These are phyloP conservation scores for Aspergillus incahuasiensis DNA, from an alignment of 495 filamentous ascomycete genomes.

Conservation along the genomic window DNA sequence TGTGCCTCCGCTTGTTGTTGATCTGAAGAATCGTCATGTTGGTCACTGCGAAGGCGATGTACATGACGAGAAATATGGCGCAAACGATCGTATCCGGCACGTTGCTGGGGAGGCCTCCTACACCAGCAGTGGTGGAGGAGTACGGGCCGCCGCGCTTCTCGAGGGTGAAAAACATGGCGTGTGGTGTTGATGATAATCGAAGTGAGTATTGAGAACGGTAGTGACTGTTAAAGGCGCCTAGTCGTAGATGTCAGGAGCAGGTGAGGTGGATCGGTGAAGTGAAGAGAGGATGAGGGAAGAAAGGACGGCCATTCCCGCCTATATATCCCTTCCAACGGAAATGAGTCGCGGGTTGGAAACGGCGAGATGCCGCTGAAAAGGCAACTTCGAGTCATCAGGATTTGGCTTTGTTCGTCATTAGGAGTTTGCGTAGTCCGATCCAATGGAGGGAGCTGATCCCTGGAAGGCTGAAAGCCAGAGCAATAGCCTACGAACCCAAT, in stretches of 20 bases:
- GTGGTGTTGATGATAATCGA: too few species aligned
- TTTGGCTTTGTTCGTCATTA: neutral
- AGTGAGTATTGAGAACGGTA: too few species aligned
- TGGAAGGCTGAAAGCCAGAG: neutral
- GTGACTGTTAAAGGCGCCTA: neutral
- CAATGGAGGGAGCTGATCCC: neutral
- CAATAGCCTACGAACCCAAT: neutral
- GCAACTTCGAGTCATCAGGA: neutral
- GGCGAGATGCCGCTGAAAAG: neutral
- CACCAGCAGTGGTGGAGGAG: constrained; percentile 38
- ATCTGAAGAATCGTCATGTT: constrained; percentile 63
- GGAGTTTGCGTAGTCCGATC: neutral
- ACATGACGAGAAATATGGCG: constrained; percentile 61
- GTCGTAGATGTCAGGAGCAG: too few species aligned
- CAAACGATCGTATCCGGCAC: constrained; percentile 60
- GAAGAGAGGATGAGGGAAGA: neutral
- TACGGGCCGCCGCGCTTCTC: constrained; percentile 33
- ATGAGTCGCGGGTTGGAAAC: neutral
- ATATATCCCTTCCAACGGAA: neutral
- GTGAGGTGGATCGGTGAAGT: too few species aligned
- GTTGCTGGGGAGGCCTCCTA: constrained; percentile 56
- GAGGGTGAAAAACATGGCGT: constrained; percentile 8
- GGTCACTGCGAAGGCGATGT: constrained; percentile 49
- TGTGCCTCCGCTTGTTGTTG: constrained; percentile 56
- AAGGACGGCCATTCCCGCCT: neutral